Evolutionary conservation across 768 basidiomycete species (phyloP), one percentile per base, ranked within the genome.

Genomic region (Amanita muscaria): DNA sequence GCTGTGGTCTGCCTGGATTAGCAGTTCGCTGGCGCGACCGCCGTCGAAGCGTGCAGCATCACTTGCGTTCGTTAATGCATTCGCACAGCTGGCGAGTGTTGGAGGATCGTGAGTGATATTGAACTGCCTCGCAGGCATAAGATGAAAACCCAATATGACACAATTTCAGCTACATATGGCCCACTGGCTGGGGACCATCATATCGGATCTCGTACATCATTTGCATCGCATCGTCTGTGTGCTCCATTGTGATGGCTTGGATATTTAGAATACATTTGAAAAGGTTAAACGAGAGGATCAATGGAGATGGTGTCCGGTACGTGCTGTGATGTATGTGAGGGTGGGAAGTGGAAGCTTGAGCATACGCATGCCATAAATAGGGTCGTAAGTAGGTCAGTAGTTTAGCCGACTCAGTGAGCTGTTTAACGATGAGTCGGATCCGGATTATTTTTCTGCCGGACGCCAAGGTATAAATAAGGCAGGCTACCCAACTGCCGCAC

Each of bases 21-120:
- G 65, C 57, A 70, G 69, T 50, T 67, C 65, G n/a, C 64, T 94
- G 63, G 77, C 88, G 21, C 76, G 76, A 15, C 83, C 90, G 19
- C 72, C 87, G 5, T 79, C 86, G 31, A 90, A 90, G 62, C 79
- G 88, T 8, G 85, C 88, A 10, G 82, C 89, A n/a, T 80, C 86
- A 5, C 69, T 92, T 48, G 88, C 86, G 9, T 65, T 84, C 53
- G 75, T 88, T 56, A 88, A 90, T 60, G 78, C 82, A 21, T 84
- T 85, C 61, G 79, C 82, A 23, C 82, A 88, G 56, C 69, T 91
- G 22, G 91, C 89, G 5, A 93, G 91, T 61, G 70, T 93, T 46
- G 71, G 81, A n/a, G 88, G 89, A 50, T 82, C 86, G 67, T 88
- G 64, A 64, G 77, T 78, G 21, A 41, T 49, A 18, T 39, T 24